phyloP scores from a whole-genome alignment of 768 basidiomycete genomes.

The Lyophyllum shimeji region DNA sequence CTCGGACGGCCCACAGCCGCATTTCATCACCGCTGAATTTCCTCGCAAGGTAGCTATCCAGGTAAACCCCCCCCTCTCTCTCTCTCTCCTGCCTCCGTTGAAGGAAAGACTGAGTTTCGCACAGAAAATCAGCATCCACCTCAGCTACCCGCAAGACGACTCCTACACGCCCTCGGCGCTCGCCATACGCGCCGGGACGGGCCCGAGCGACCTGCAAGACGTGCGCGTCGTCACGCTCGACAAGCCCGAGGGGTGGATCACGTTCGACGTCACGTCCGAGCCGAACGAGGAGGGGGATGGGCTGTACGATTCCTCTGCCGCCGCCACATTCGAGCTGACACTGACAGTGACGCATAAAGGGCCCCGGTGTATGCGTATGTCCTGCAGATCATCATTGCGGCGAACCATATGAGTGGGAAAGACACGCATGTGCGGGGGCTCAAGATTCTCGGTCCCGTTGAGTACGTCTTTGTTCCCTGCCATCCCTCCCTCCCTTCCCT shows the following conservation, averaged over 20 bases:
- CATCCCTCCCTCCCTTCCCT: neutral
- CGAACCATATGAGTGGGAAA: slow-evolving; percentile 98
- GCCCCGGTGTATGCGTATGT: slow-evolving; percentile 89
- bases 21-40: slow-evolving; percentile 94
- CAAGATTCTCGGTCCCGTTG: slow-evolving; percentile 79
- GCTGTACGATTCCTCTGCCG: slow-evolving; percentile 50
- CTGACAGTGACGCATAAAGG: slow-evolving; percentile 26
- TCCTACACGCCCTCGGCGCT: slow-evolving; percentile 96
- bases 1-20: slow-evolving; percentile 95
- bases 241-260: slow-evolving; percentile 94
- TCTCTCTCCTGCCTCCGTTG: neutral
- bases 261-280: slow-evolving; percentile 81
- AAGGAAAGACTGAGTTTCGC: neutral
- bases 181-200: slow-evolving; percentile 89
- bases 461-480: slow-evolving; percentile 44
- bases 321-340: neutral
- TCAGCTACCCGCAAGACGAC: slow-evolving; percentile 84
- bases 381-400: slow-evolving; percentile 84
- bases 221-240: slow-evolving; percentile 81
- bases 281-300: slow-evolving; percentile 77
- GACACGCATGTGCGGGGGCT: slow-evolving; percentile 97
- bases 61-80: slow-evolving; percentile 44
- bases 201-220: slow-evolving; percentile 90
- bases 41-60: slow-evolving; percentile 87
- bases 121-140: slow-evolving; percentile 85